These are phyloP conservation scores for Multifurca ochricompacta DNA, from an alignment of 768 basidiomycete genomes.

Conservation along the genomic window DNA sequence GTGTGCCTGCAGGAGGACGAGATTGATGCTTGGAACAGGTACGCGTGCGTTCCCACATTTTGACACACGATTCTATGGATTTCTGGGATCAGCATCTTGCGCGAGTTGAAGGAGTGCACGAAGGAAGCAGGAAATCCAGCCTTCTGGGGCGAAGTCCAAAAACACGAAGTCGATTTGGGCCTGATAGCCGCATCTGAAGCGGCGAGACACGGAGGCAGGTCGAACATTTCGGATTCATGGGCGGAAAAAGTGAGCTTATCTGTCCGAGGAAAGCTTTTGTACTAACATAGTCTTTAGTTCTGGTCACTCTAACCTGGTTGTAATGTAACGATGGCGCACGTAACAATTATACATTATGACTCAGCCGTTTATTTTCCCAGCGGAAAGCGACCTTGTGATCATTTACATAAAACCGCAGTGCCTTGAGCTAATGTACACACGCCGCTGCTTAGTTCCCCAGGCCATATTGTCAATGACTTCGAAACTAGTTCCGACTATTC, in stretches of 20 bases:
- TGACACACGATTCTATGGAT: background rate
- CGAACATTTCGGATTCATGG: constrained; percentile 45
- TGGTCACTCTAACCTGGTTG: constrained; percentile 1
- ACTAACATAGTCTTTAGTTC: constrained; percentile 2
- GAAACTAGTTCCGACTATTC: background rate
- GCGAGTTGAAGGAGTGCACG: constrained; percentile 50
- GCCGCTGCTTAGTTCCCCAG: no score
- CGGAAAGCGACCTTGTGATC: background rate
- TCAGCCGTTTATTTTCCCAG: no score
- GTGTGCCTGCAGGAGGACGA: constrained; percentile 70
- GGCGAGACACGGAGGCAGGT: constrained; percentile 46
- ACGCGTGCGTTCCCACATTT: constrained; percentile 28
- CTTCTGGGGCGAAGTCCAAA: constrained; percentile 55
- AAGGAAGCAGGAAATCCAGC: constrained; percentile 49
- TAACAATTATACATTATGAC: no score
- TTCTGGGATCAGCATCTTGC: constrained; percentile 45
- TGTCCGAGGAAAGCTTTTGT: background rate
- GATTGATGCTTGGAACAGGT: constrained; percentile 73
- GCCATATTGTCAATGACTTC: background rate
- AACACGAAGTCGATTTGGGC: constrained; percentile 43
- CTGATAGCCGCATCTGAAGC: constrained; percentile 62
- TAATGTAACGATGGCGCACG: no score
- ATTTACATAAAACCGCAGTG: background rate
- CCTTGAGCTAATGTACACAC: no score
- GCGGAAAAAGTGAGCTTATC: constrained; percentile 43